phyloP scores from a whole-genome alignment of 2,329 filamentous ascomycete genomes.

The Penicillium sclerotigenum region DNA sequence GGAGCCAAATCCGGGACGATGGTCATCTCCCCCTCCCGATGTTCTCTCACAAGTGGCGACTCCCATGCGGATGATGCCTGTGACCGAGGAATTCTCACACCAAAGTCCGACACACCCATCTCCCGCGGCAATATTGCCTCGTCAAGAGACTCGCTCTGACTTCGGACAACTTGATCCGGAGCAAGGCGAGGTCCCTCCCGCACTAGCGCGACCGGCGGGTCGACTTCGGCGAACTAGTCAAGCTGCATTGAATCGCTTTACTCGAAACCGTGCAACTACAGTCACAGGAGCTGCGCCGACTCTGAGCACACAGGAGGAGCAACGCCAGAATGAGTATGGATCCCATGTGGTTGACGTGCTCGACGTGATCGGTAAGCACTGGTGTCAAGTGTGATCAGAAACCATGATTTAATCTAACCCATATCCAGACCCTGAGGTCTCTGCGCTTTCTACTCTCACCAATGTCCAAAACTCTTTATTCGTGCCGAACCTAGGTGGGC shows the following conservation, averaged over 20 bases:
- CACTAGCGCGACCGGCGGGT: conserved; percentile 13
- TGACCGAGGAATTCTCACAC: conserved; percentile 34
- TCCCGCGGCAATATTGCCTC: not conserved
- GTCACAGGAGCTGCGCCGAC: conserved; percentile 23
- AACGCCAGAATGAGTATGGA: conserved; percentile 51
- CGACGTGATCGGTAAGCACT: conserved; percentile 62
- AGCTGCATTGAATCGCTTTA: conserved; percentile 31
- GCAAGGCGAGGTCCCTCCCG: conserved; percentile 15
- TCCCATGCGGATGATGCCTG: conserved; percentile 30
- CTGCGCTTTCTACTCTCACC: conserved; percentile 76
- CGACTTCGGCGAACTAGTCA: conserved; percentile 35
- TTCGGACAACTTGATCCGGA: conserved; percentile 11
- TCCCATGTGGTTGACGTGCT: conserved; percentile 63
- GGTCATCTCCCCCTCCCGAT: conserved; percentile 27
- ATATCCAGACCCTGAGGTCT: conserved; percentile 70
- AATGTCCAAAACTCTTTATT: conserved; percentile 91
- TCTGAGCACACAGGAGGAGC: conserved; percentile 6
- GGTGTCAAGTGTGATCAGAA: not conserved
- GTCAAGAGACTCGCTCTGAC: not conserved
- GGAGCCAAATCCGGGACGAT: conserved; percentile 38
- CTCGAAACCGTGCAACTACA: conserved; percentile 35
- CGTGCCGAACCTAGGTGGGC: conserved; percentile 72
- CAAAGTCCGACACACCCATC: conserved; percentile 13
- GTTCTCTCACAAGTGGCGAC: conserved; percentile 22
- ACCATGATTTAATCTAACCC: conserved; percentile 23